Conservation (phyloP, 2,329 filamentous ascomycete genomes). For the Aureobasidium mangrovei region DNA sequence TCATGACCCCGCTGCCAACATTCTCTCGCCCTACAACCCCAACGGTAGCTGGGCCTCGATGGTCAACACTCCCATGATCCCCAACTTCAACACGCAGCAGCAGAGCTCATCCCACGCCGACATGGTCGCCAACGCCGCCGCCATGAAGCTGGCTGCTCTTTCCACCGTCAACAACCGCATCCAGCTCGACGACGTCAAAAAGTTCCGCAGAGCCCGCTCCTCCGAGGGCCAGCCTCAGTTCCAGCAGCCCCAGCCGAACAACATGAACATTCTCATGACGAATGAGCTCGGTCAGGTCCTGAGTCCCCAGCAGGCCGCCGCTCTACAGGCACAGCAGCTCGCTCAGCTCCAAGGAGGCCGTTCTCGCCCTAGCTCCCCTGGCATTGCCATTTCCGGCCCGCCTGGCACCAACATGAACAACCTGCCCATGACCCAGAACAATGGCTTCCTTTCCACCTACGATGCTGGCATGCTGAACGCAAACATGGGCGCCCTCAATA, state of each 20-base stretch:
- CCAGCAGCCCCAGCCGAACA: constrained; percentile 41
- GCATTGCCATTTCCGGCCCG: constrained; percentile 65
- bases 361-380: constrained; percentile 83
- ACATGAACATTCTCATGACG: constrained; percentile 72
- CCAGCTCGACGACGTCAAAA: constrained; percentile 90
- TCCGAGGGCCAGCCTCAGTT: constrained; percentile 61
- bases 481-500: constrained; percentile 60
- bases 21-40: constrained; percentile 75
- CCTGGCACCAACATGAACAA: constrained; percentile 41
- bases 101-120: constrained; percentile 66
- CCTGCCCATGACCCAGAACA: constrained; percentile 85
- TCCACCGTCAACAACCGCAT: constrained; percentile 98
- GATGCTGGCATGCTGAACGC: constrained; percentile 61
- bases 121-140: constrained; percentile 97
- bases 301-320: constrained; percentile 47
- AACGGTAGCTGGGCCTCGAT: constrained; percentile 97
- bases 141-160: constrained; percentile 94
- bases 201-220: constrained; percentile 85
- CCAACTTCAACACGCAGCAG: constrained; percentile 60
- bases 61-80: constrained; percentile 93
- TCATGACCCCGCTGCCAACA: constrained; percentile 55
- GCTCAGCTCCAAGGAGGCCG: constrained; percentile 65
- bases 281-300: constrained; percentile 87
- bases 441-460: constrained; percentile 86
- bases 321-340: constrained; percentile 64